Percentiles rank a stretch among this genome's conserved stretches.
phyloP scores from a whole-genome alignment of 2,329 filamentous ascomycete species.

The Cordyceps militaris region DNA sequence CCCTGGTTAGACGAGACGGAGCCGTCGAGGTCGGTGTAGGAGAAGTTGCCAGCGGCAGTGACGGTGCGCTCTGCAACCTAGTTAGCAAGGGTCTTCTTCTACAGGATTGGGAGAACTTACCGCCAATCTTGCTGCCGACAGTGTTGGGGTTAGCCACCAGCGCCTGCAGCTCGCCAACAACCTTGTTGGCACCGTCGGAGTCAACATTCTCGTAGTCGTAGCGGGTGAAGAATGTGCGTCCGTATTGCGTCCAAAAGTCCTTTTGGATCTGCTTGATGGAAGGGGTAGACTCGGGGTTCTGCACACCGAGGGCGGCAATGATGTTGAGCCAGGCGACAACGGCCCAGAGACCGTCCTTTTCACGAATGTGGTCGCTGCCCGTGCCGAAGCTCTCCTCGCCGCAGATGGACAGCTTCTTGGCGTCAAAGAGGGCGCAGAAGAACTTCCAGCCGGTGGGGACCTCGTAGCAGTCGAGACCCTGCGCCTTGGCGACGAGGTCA shows the following conservation, averaged over 20 bases:
- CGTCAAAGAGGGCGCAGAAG: slow-evolving; percentile 93
- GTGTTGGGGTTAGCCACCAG: slow-evolving; percentile 70
- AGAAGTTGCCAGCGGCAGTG: slow-evolving; percentile 87
- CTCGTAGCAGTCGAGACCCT: slow-evolving; percentile 87
- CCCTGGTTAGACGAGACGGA: slow-evolving; percentile 95
- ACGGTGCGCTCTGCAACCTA: slow-evolving; percentile 62
- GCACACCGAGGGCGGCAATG: slow-evolving; percentile 84
- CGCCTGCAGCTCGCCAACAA: slow-evolving; percentile 72
- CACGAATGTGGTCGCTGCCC: slow-evolving; percentile 95
- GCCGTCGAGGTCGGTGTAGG: slow-evolving; percentile 97
- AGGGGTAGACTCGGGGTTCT: slow-evolving; percentile 70
- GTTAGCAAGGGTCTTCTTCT: slow-evolving; percentile 19
- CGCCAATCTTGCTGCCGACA: slow-evolving; percentile 72
- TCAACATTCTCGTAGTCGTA: slow-evolving; percentile 98
- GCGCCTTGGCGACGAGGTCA: slow-evolving; percentile 91
- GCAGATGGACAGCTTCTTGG: slow-evolving; percentile 94
- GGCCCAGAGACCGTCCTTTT: slow-evolving; percentile 98
- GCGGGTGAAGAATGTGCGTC: slow-evolving; percentile 96
- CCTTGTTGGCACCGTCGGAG: slow-evolving; percentile 82
- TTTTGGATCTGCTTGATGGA: slow-evolving; percentile 95
- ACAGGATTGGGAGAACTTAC: slow-evolving; percentile 32
- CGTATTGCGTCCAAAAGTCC: slow-evolving; percentile 94
- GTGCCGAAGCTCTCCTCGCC: slow-evolving; percentile 98
- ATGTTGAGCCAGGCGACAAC: slow-evolving; percentile 98
- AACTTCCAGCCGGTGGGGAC: slow-evolving; percentile 99